Evolutionary conservation across 495 filamentous ascomycete genomes (phyloP), one percentile per base, ranked within the genome.

Genomic region (Aspergillus sclerotioniger): DNA sequence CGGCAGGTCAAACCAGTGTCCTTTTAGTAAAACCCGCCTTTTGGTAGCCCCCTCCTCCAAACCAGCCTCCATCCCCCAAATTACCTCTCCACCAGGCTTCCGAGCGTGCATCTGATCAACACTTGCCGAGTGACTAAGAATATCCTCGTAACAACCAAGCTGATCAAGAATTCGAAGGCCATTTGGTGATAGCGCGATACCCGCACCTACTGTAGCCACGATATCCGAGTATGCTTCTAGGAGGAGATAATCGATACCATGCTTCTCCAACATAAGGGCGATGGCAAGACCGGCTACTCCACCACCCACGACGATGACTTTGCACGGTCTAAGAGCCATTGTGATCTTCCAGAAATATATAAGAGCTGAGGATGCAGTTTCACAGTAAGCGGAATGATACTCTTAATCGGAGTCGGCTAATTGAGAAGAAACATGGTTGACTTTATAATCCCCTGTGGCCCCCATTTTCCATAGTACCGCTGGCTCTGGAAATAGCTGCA

Each of bases 101-200:
- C 67, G 64, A 49, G 65, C 53, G 20, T 33, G 37, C 1, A 59
- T 15, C 12, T 35, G 63, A 0, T 60, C 53, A 32, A 72, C 60
- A 7, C 51, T 54, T 8, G 21, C 4, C 20, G 43, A 15, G 2
- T 13, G 50, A 21, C 1, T 63, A n/a, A 6, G 70, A 15, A 64
- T 21, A 1, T 19, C 19, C 21, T 77, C 63, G 43, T 66, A 77
- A 13, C 71, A 53, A 0, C 75, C 78, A 43, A 73, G 52, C 41
- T 69, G 67, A 35, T 60, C 67, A 2, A 70, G 61, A 32, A 68
- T 62, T 1, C 65, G 65, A 1, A 49, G 39, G 6, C 65, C 65
- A 46, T 70, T 57, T 2, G 67, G 65, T 6, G 58, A 8, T 3
- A 70, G 3, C 0, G 52, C 61, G 33, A 70, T 62, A 15, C 54